A percentile compares a stretch with the other conserved stretches of the same genome.
Conservation (phyloP, 805 yeast genomes). For the Ogataea nitratoaversa region DNA sequence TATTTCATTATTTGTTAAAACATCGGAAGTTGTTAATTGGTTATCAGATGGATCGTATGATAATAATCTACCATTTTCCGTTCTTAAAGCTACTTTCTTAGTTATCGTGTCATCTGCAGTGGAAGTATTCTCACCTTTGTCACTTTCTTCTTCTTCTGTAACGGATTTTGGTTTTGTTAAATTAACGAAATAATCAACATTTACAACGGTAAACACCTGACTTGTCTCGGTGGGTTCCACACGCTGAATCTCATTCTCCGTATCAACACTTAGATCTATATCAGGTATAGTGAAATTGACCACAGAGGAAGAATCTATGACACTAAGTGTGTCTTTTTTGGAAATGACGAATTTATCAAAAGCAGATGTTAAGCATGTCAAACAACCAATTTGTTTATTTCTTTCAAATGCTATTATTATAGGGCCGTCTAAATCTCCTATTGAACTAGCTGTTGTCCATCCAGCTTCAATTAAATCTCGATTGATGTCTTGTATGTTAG, state of each 20-base stretch:
- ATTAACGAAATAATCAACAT: constrained; percentile 19
- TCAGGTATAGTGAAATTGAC: constrained; percentile 21
- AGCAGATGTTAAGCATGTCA: constrained; percentile 7
- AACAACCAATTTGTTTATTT: constrained; percentile 12
- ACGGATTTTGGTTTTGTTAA: neutral
- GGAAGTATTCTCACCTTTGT: too few species aligned
- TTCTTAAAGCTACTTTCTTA: constrained; percentile 23
- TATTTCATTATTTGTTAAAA: constrained; percentile 26
- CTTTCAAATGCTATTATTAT: constrained; percentile 15
- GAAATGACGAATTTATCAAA: constrained; percentile 12
- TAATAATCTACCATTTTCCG: constrained; percentile 20
- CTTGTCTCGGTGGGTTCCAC: constrained; percentile 23
- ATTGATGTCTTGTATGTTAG: constrained; percentile 16
- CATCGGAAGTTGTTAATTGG: constrained; percentile 19
- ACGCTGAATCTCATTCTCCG: constrained; percentile 9
- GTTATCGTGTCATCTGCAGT: constrained; percentile 1
- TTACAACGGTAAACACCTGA: constrained; percentile 27
- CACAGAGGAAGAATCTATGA: constrained; percentile 5
- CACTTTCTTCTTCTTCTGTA: neutral
- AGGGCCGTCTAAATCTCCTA: constrained; percentile 26
- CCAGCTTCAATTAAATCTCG: constrained; percentile 20
- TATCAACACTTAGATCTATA: constrained; percentile 3
- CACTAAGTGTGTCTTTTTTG: constrained; percentile 8
- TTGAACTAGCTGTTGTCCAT: constrained; percentile 26
- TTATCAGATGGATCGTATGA: constrained; percentile 15